These are phyloP conservation scores for Clonostachys chloroleuca DNA, from an alignment of 2,329 filamentous ascomycete genomes.

Conservation along the genomic window DNA sequence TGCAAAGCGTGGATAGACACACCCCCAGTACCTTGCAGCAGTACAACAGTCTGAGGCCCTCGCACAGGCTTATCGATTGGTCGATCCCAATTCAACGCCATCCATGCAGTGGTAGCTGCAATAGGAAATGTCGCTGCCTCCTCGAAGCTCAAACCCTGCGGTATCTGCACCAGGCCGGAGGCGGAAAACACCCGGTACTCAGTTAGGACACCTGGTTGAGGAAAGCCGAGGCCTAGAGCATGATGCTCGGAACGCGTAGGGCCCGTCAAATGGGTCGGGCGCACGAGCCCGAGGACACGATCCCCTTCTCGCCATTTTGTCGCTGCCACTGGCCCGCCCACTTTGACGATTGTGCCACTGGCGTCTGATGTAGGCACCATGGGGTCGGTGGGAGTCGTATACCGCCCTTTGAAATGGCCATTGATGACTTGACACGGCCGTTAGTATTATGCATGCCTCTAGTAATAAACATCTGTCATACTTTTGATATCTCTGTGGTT, in stretches of 20 bases:
- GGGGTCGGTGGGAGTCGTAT: background rate
- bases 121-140: constrained; percentile 9
- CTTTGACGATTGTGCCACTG: constrained; percentile 1
- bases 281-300: constrained; percentile 6
- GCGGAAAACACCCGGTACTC: constrained; percentile 10
- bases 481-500: constrained; percentile 3
- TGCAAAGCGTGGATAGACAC: constrained; percentile 37
- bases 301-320: constrained; percentile 7
- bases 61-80: background rate
- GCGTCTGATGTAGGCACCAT: constrained; percentile 2
- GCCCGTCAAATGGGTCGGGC: constrained; percentile 5
- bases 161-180: constrained; percentile 7
- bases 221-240: constrained; percentile 1
- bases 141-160: constrained; percentile 8
- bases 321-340: background rate
- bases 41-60: constrained; percentile 27
- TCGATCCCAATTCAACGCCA: constrained; percentile 4
- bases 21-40: constrained; percentile 44
- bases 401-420: background rate
- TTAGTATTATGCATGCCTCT: background rate
- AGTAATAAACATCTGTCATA: background rate
- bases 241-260: constrained; percentile 5
- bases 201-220: constrained; percentile 2
- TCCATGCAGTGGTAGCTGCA: constrained; percentile 9
- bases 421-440: constrained; percentile 1